Base-by-base conservation (phyloP, 1,284 basidiomycete genomes). In the Irpex sp. region DNA sequence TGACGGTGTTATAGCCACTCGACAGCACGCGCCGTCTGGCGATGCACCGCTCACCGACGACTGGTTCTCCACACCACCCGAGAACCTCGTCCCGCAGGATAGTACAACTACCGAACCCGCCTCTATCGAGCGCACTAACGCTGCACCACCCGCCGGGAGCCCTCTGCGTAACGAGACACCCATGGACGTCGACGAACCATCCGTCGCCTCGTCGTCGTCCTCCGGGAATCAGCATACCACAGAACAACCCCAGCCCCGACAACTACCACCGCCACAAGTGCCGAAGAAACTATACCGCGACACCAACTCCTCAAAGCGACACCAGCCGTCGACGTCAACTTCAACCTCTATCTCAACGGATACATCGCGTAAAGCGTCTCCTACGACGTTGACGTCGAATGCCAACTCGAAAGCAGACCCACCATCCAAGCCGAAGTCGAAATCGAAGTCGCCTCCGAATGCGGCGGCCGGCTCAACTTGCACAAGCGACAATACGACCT, bases 21-120 rank as follows among this genome's bases (percentile, higher is more conserved):
- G 58, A 12, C 18, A 12, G 5, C 1, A 36, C 5, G 47, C 56
- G 3, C 39, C 57, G 12, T 59, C 51, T 56, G 53, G 61, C 53
- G 57, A 57, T 45, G 57, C 49, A 0, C 28, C 60, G 12, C 47
- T 54, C 21, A 33, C 28, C 3, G 69, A 72, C 60, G 67, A 72
- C 55, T 74, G 74, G 72, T 72, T 71, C 60, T 52, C 61, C 6
- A 72, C 71, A 5, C 71, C 71, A 42, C n/a, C 58, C 28, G 42
- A 9, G 52, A 4, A 45, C 52, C 1, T 35, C 5, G 51, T 61
- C 2, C 2, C 28, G 6, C n/a, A 48, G 3, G 47, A 23, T 4
- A 16, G 16, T 7, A 28, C 45, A 52, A 58, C 61, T 37, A 48
- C 52, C 55, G 9, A 35, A 59, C 53, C 51, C 14, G 33, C 16